Base-by-base conservation (phyloP, 352 stramenopile genomes). In the Labyrinthula sp. region DNA sequence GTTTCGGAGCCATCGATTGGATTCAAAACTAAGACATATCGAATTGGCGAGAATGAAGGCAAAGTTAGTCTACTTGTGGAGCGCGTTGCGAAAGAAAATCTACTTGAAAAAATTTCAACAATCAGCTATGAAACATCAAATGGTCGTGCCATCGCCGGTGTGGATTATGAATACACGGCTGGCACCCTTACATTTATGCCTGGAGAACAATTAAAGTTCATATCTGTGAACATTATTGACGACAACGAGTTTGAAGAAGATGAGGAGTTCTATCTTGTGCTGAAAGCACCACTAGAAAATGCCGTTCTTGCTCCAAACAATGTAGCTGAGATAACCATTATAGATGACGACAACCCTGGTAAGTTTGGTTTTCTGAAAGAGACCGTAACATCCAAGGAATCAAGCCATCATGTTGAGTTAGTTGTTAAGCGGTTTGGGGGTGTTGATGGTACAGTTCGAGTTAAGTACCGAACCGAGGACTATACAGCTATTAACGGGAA, bases 301-400 rank as follows among this genome's bases (percentile, higher is more conserved):
- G 23, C 47, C 2, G 24, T 49, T 10, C 9, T 30, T 17, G 57
- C 38, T 12, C 23, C 30, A 2, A 43, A 39, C 18, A 31, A 28
- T 10, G 49, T 34, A 3, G 38, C 50, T 21, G 50, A 54, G 18
- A 58, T 65, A 7, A 65, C 58, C 6, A 65, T 65, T 37, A 65
- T 65, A 37, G 58, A 64, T 35, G 58, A 65, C 54, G 58, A 65
- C 33, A 39, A 61, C 25, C 57, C 57, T 17, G 57, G 57, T n/a
- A 57, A 47, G 7, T 56, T 63, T 28, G 40, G 47, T 28, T 60
- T 63, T 34, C 33, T 38, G 12, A 10, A 40, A 14, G 22, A 6
- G 3, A 27, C 15, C 8, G 12, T 57, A 5, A 27, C 45, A 30
- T 4, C 48, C 4, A 14, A 14, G 10, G 43, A 52, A 35, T 52